Percentiles rank a stretch among this genome's conserved stretches.
Evolutionary conservation across 1,139 yeast species (phyloP).

Genomic region (Yamadazyma spencermartinsiae): DNA sequence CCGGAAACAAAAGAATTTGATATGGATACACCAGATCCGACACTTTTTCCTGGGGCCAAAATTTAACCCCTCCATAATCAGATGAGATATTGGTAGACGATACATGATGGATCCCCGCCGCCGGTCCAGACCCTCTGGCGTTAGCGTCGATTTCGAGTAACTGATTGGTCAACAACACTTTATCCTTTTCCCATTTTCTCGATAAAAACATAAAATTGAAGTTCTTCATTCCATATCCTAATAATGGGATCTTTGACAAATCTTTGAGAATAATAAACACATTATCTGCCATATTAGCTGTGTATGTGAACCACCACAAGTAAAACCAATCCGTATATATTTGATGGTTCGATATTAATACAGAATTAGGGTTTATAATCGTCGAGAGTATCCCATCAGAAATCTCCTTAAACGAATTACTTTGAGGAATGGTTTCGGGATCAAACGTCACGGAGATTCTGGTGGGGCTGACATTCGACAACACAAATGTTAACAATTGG

Average conservation of each 20-base stretch:
- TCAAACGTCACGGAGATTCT: conserved; percentile 44
- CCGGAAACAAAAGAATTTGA: conserved; percentile 77
- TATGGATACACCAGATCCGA: conserved; percentile 44
- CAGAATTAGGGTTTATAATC: conserved; percentile 49
- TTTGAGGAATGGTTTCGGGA: conserved; percentile 21
- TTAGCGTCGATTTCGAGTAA: conserved; percentile 57
- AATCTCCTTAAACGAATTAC: conserved; percentile 20
- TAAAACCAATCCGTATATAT: conserved; percentile 94
- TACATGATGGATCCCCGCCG: conserved; percentile 44
- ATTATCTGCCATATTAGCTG: conserved; percentile 62
- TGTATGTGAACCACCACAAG: conserved; percentile 83
- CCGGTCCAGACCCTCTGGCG: conserved; percentile 53
- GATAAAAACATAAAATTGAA: conserved; percentile 78
- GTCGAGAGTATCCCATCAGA: conserved; percentile 29
- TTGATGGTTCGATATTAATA: conserved; percentile 84
- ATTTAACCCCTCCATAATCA: conserved; percentile 19
- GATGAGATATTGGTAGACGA: conserved; percentile 22
- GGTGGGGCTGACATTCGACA: conserved; percentile 44
- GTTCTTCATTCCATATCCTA: conserved; percentile 86
- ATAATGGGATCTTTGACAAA: conserved; percentile 66
- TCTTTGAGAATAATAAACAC: conserved; percentile 81
- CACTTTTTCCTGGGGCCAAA: conserved; percentile 42
- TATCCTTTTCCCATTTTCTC: conserved; percentile 84
- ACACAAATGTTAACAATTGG: conserved; percentile 43
- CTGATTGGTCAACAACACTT: conserved; percentile 54